Base-by-base conservation (phyloP, 495 filamentous ascomycete species). In the Talaromyces proteolyticus region DNA sequence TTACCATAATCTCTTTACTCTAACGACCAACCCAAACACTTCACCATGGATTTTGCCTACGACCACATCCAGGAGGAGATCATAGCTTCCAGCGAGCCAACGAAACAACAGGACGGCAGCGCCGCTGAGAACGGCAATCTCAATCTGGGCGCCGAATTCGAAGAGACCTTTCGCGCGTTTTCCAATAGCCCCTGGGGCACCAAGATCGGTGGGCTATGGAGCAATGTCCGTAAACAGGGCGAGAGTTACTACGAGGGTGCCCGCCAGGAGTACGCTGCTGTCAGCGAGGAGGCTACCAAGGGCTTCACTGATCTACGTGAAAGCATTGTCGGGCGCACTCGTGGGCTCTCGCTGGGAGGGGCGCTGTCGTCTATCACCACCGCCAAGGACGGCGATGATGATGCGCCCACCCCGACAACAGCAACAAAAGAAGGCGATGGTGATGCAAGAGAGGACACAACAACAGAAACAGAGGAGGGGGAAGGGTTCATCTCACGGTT, bases 31-130 rank as follows among this genome's bases (percentile, higher is more conserved):
- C n/a, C n/a, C n/a, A n/a, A n/a, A n/a, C n/a, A n/a, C n/a, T n/a
- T n/a, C n/a, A n/a, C n/a, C 57, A 98, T 98, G 93, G 93, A 98
- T 78, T 68, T 95, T 58, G 91, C 93, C 36, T 98, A 97, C 77
- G 93, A 98, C 61, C 91, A 95, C 65, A 94, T 98, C 57, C 86
- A 89, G 61, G 90, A 95, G 71, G 86, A 91, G 62, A 76, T 79
- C 47, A 73, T 89, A 54, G 74, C 78, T 19, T 80, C 87, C 38
- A 77, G 86, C 41, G 65, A 73, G 76, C 70, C 47, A 59, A 29
- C 45, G 42, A 45, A 40, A 34, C 25, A 38, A n/a, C 40, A 37
- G 37, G 42, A 49, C 37, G 40, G 42, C 26, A 38, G 8, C 24
- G 22, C 20, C 24, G 23, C 53, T 19, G 17, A 60, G 38, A 53